These are phyloP conservation scores for Tranzscheliella williamsii DNA, from an alignment of 1,284 basidiomycete species.

Conservation along the genomic window DNA sequence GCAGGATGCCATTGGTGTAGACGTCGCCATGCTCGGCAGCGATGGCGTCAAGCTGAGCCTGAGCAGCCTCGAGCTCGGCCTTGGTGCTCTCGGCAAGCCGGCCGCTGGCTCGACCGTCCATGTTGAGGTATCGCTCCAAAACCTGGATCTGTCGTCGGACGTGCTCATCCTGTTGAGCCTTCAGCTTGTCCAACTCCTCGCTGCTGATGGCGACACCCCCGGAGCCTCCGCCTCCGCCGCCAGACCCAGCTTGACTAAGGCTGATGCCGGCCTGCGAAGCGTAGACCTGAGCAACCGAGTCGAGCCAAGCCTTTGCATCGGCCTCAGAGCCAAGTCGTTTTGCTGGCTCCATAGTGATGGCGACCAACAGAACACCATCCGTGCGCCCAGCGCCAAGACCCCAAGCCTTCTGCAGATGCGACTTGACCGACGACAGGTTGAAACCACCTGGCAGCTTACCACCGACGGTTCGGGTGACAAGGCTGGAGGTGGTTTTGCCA, in stretches of 20 bases:
- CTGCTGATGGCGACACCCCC: constrained; percentile 78
- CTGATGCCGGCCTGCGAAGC: constrained; percentile 84
- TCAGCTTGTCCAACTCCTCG: constrained; percentile 96
- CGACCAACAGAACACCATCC: constrained; percentile 88
- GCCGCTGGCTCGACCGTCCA: constrained; percentile 88
- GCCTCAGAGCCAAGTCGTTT: constrained; percentile 89
- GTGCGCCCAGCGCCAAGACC: constrained; percentile 85
- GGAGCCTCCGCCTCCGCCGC: constrained; percentile 67
- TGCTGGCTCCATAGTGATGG: constrained; percentile 85
- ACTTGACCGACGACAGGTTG: constrained; percentile 90
- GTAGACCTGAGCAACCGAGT: constrained; percentile 79
- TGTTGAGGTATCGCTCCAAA: constrained; percentile 91
- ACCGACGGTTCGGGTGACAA: constrained; percentile 88
- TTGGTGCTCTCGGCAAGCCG: constrained; percentile 85
- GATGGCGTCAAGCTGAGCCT: constrained; percentile 85
- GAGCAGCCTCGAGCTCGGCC: constrained; percentile 72
- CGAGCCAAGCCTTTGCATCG: constrained; percentile 92
- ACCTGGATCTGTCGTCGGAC: constrained; percentile 91
- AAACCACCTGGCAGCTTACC: constrained; percentile 99
- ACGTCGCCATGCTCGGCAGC: constrained; percentile 85
- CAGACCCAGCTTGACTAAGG: constrained; percentile 65
- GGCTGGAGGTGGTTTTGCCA: constrained; percentile 91
- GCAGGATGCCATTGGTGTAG: constrained; percentile 92
- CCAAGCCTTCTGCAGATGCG: constrained; percentile 65
- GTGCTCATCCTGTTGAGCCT: constrained; percentile 87